phyloP scores from a whole-genome alignment of 345 rosid genomes.

The Eucalyptus victrix region DNA sequence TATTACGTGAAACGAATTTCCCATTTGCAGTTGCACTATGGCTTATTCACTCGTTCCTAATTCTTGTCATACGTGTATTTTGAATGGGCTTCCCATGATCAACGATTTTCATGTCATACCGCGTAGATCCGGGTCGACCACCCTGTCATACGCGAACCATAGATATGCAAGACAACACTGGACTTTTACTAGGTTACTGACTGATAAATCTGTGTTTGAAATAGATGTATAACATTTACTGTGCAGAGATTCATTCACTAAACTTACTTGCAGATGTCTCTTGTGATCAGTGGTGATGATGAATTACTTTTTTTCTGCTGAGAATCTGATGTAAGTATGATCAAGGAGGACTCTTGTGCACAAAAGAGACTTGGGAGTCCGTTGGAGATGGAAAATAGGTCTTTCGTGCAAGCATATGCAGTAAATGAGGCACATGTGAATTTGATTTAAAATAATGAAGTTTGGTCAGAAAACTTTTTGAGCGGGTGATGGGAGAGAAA shows the following conservation, averaged over 20 bases:
- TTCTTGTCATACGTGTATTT: rapidly evolving
- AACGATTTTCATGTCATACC: neutral
- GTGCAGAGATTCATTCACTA: neutral
- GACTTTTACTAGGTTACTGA: neutral
- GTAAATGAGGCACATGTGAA: neutral
- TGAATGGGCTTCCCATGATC: neutral
- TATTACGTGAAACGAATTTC: neutral
- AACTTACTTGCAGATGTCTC: neutral
- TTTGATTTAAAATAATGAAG: neutral
- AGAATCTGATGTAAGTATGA: neutral
- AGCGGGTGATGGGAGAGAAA: neutral
- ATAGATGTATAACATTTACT: neutral
- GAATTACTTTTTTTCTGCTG: too few relatives aligned
- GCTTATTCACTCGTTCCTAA: neutral
- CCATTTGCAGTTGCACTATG: neutral
- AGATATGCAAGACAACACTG: neutral
- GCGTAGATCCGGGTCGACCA: too few relatives aligned
- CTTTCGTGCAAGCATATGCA: neutral
- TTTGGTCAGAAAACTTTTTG: neutral
- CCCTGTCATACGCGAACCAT: neutral
- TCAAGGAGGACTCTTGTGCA: neutral
- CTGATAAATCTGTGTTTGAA: neutral
- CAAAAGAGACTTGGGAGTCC: neutral
- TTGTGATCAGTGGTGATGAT: neutral
- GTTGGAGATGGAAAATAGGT: neutral